These are phyloP conservation scores for Leucaena leucocephala DNA, from an alignment of 306 rosid genomes.

Conservation along the genomic window DNA sequence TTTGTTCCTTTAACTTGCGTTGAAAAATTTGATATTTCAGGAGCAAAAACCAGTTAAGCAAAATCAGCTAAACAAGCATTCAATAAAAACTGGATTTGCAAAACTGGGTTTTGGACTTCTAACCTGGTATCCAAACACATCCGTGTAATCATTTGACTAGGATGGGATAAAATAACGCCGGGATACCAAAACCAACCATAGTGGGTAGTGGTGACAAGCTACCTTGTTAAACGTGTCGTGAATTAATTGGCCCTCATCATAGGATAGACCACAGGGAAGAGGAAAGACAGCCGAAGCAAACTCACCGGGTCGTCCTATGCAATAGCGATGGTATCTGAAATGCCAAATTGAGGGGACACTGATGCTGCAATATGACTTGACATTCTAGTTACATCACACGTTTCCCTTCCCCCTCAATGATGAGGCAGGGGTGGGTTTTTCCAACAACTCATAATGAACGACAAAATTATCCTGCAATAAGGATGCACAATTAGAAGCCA, in stretches of 20 bases:
- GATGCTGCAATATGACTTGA: conserved; percentile 38
- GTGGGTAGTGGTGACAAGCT: neutral
- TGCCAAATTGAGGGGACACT: conserved; percentile 33
- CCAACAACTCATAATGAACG: conserved; percentile 75
- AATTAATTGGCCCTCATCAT: neutral
- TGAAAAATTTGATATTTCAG: neutral
- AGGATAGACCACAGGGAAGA: neutral
- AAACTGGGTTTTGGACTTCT: neutral
- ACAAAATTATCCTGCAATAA: conserved; percentile 87
- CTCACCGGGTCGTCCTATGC: neutral
- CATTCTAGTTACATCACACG: conserved; percentile 52
- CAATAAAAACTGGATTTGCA: neutral
- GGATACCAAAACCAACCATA: neutral
- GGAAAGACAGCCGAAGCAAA: neutral
- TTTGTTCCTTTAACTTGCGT: neutral
- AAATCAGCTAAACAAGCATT: neutral
- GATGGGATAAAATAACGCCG: neutral
- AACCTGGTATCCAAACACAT: neutral
- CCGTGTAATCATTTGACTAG: neutral
- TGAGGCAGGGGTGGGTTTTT: conserved; percentile 70
- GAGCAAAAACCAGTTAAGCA: neutral
- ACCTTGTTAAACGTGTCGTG: neutral
- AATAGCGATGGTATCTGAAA: neutral
- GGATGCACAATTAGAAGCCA: conserved; percentile 26
- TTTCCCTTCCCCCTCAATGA: conserved; percentile 47